Base-by-base conservation (phyloP, 1,139 yeast species). In the Diutina ranongensis region DNA sequence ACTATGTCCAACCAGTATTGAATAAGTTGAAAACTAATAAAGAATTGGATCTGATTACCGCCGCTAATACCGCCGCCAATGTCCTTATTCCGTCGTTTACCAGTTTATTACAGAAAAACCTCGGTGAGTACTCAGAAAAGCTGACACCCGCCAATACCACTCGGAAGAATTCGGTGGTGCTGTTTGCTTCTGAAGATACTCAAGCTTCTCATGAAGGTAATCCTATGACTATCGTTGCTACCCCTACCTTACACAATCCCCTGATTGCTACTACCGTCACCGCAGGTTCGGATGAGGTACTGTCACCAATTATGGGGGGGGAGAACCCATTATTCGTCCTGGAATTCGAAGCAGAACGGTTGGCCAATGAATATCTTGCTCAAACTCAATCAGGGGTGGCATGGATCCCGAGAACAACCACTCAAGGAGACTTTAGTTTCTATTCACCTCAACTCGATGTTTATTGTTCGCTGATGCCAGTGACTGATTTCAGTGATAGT, bases 381-480 rank as follows among this genome's bases (percentile, higher is more conserved):
- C 52, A 53, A 12, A 51, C 63, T 46, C 62, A 63, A 25, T 57
- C 53, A 49, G 57, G 59, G 13, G 62, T 67, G 2, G 54, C 63
- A 1, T 71, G 74, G 88, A 60, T 79, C 1, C 83, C 87, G 0
- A 70, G 73, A 46, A 63, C 72, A n/a, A 72, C 83, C 2, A 63
- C 68, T 9, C 71, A 68, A 46, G 83, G 80, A n/a, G 73, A 73
- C 46, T 60, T 80, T 22, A 62, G 80, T 2, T 83, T 70, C 58
- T 79, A 74, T 58, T 78, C 79, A 52, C 73, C 77, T 42, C 76
- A 78, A 40, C 61, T 82, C 45, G 73, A 79, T 52, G 63, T 80
- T 1, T 77, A 74, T 53, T 76, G 85, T 52, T 69, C 55, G 1
- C 57, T 61, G 48, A 51, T 57, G 4, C 51, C 55, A 1, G 51